These are phyloP conservation scores for Amanita exitialis DNA, from an alignment of 768 basidiomycete genomes.

Conservation along the genomic window DNA sequence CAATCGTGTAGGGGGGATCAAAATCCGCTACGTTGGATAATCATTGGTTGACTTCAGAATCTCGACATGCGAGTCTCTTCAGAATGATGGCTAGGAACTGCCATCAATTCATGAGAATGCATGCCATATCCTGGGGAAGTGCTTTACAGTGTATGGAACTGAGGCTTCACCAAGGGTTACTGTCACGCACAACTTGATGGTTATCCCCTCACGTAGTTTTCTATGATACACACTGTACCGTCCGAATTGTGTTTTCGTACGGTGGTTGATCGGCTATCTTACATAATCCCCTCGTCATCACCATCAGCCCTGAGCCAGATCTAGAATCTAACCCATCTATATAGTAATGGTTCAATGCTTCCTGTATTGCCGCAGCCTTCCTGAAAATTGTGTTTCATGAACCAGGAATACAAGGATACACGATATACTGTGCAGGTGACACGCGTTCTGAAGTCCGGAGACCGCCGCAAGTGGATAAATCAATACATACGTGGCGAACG, in stretches of 20 bases:
- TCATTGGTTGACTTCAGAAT: neutral
- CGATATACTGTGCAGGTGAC: neutral
- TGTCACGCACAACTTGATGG: neutral
- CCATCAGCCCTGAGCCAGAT: neutral
- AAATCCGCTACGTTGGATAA: slow-evolving; percentile 70
- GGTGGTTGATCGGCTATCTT: too few species aligned
- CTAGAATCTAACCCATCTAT: neutral
- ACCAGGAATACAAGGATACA: neutral
- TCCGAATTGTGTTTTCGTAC: too few species aligned
- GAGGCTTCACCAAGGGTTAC: neutral
- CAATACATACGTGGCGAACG: slow-evolving; percentile 50
- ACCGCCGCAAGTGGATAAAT: slow-evolving; percentile 38
- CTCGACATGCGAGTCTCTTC: neutral
- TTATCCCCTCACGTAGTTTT: too few species aligned
- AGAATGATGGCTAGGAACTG: neutral
- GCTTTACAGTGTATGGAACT: neutral
- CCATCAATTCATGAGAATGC: neutral
- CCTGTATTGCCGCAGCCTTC: neutral
- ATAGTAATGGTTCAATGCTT: neutral
- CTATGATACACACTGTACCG: too few species aligned
- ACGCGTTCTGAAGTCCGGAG: neutral
- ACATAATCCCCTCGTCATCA: neutral
- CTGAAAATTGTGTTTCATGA: neutral
- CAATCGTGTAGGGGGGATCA: slow-evolving; percentile 56
- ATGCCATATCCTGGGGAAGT: neutral